A percentile compares a stretch with the other conserved stretches of the same genome.
Evolutionary conservation across 257 asterid species (phyloP).

Genomic region (Solanum sejunctum): DNA sequence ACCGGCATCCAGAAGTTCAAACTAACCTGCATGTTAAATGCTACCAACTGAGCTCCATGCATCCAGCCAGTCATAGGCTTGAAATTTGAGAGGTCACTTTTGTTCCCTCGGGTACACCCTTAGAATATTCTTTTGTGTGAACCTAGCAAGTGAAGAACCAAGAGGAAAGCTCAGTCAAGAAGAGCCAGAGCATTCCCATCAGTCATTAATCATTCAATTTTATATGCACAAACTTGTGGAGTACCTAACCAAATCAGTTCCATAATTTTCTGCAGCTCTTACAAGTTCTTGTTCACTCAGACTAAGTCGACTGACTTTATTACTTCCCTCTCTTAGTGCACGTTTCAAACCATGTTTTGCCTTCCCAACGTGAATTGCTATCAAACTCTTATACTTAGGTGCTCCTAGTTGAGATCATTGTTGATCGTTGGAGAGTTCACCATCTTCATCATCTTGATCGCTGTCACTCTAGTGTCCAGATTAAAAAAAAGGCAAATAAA

Average conservation of each 20-base stretch:
- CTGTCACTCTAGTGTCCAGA: conserved; percentile 17
- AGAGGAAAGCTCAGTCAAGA: neutral
- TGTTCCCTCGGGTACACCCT: conserved; percentile 87
- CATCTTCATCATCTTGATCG: conserved; percentile 35
- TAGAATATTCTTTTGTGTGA: conserved; percentile 64
- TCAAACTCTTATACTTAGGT: conserved; percentile 47
- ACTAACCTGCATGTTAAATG: conserved; percentile 89
- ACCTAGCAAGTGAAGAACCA: conserved; percentile 24
- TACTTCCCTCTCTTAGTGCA: conserved; percentile 32
- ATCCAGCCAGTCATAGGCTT: conserved; percentile 68
- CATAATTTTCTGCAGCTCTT: conserved; percentile 30
- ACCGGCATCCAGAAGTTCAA: neutral
- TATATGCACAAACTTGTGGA: neutral
- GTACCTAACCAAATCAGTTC: conserved; percentile 17
- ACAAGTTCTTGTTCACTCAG: conserved; percentile 75
- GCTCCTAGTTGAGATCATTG: conserved; percentile 27
- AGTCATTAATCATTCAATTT: neutral
- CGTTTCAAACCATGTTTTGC: conserved; percentile 51
- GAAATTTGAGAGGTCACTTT: conserved; percentile 83
- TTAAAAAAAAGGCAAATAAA: neutral
- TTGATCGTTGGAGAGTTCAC: conserved; percentile 12
- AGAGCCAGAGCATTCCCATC: neutral
- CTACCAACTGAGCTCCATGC: conserved; percentile 99
- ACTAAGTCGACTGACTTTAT: conserved; percentile 61
- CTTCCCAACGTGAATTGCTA: conserved; percentile 81